Evolutionary conservation across 1,284 basidiomycete species (phyloP).

Genomic region (Ceratorhiza oryzae-sativae): DNA sequence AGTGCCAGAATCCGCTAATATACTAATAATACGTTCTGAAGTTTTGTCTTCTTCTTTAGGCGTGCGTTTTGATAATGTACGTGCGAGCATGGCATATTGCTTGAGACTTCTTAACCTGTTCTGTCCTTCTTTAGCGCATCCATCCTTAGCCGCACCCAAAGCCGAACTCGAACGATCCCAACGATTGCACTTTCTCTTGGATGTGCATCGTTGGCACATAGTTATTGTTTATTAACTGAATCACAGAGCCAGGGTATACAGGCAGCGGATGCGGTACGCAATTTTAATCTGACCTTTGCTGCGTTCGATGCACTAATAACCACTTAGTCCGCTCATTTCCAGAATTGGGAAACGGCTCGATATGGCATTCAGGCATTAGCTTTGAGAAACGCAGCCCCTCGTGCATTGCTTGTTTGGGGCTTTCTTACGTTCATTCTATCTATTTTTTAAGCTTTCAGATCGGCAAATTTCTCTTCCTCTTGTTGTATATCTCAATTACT

Average conservation of each 20-base stretch:
- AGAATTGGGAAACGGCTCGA: background rate
- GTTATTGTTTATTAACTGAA: slow-evolving; percentile 3
- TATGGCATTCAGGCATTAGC: background rate
- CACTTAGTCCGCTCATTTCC: background rate
- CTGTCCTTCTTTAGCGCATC: slow-evolving; percentile 15
- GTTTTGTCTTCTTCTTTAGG: background rate
- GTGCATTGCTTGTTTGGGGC: background rate
- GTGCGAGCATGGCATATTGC: background rate
- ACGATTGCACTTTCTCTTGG: background rate
- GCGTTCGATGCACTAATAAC: background rate
- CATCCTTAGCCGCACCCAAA: background rate
- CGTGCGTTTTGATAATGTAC: slow-evolving; percentile 15
- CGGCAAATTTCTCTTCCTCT: too few species aligned
- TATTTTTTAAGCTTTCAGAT: background rate
- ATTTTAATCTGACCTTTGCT: background rate
- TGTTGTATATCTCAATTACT: too few species aligned
- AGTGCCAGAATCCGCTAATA: background rate
- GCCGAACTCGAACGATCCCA: background rate
- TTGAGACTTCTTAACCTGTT: background rate
- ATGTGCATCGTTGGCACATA: background rate
- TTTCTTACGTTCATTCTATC: background rate
- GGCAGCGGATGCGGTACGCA: slow-evolving; percentile 24
- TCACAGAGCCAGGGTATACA: slow-evolving; percentile 11
- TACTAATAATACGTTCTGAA: background rate
- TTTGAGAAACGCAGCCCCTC: background rate